Conservation (phyloP, 2,329 filamentous ascomycete genomes). For the Verruconis gallopava region DNA sequence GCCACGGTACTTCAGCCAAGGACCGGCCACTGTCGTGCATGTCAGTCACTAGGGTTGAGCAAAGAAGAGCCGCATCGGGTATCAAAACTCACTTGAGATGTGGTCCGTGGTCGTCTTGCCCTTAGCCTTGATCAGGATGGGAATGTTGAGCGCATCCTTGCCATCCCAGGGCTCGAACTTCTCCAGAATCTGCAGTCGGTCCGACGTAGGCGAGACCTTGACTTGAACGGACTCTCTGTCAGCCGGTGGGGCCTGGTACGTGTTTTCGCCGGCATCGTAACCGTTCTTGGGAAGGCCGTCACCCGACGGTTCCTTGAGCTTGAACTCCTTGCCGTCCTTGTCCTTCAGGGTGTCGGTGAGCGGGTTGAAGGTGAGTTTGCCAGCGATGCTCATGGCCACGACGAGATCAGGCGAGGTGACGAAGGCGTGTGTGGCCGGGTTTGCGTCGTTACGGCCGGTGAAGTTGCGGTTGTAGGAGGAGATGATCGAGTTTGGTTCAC, state of each 20-base stretch:
- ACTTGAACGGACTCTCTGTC: constrained; percentile 64
- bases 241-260: constrained; percentile 85
- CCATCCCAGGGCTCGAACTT: constrained; percentile 85
- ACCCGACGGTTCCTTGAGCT: constrained; percentile 66
- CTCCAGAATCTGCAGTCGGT: constrained; percentile 83
- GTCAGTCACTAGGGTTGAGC: constrained; percentile 11
- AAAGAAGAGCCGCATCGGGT: not conserved
- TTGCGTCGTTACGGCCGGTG: constrained; percentile 92
- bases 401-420: constrained; percentile 85
- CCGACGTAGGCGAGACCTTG: constrained; percentile 73
- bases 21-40: too few relatives aligned
- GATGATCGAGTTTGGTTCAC: constrained; percentile 88
- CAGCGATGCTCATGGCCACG: constrained; percentile 73
- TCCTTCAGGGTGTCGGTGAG: constrained; percentile 83
- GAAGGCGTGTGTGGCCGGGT: constrained; percentile 88
- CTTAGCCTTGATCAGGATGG: constrained; percentile 90
- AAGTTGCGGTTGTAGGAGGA: constrained; percentile 99
- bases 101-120: constrained; percentile 97
- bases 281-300: constrained; percentile 66
- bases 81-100: constrained; percentile 59
- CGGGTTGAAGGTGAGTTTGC: constrained; percentile 86
- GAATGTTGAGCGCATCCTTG: constrained; percentile 72
- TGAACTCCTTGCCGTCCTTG: constrained; percentile 94
- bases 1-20: constrained; percentile 97
- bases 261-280: constrained; percentile 84